These are phyloP conservation scores for Suhomyces faveliae DNA, from an alignment of 805 yeast genomes.

Conservation along the genomic window DNA sequence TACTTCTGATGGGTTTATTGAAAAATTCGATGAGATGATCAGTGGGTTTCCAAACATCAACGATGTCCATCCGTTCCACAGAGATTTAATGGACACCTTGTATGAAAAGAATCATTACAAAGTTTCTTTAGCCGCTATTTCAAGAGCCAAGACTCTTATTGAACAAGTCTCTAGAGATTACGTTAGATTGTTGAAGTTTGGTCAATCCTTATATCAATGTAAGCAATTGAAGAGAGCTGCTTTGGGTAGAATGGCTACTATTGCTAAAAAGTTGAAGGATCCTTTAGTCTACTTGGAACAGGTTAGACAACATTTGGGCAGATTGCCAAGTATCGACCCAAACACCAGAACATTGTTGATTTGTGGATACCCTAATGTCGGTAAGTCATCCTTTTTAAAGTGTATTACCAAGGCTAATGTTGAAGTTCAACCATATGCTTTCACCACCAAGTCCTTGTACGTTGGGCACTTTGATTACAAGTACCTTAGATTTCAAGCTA, in stretches of 20 bases:
- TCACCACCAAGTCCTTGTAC: slow-evolving; percentile 94
- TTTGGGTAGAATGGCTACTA: slow-evolving; percentile 99
- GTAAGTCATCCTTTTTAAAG: slow-evolving; percentile 92
- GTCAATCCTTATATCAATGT: slow-evolving; percentile 97
- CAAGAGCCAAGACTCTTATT: slow-evolving; percentile 88
- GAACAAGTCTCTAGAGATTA: slow-evolving; percentile 97
- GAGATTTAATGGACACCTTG: slow-evolving; percentile 96
- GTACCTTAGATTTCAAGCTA: slow-evolving; percentile 96
- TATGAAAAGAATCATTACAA: slow-evolving; percentile 98
- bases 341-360: slow-evolving; percentile 95
- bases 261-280: slow-evolving; percentile 91
- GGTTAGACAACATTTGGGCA: slow-evolving; percentile 98
- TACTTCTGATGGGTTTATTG: slow-evolving; percentile 94
- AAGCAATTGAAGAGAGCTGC: slow-evolving; percentile 98
- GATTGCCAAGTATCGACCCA: slow-evolving; percentile 97
- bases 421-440: slow-evolving; percentile 98
- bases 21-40: slow-evolving; percentile 83
- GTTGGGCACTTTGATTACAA: slow-evolving; percentile 99
- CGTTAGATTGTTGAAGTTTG: slow-evolving; percentile 88
- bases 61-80: slow-evolving; percentile 97
- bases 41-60: slow-evolving; percentile 93
- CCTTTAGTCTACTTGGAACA: slow-evolving; percentile 92
- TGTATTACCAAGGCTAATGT: slow-evolving; percentile 97
- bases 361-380: slow-evolving; percentile 99
- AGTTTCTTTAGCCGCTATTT: slow-evolving; percentile 91